Evolutionary conservation across 768 basidiomycete genomes (phyloP), one percentile per base, ranked within the genome.

Genomic region (Gloeopeniophorella convolvens): DNA sequence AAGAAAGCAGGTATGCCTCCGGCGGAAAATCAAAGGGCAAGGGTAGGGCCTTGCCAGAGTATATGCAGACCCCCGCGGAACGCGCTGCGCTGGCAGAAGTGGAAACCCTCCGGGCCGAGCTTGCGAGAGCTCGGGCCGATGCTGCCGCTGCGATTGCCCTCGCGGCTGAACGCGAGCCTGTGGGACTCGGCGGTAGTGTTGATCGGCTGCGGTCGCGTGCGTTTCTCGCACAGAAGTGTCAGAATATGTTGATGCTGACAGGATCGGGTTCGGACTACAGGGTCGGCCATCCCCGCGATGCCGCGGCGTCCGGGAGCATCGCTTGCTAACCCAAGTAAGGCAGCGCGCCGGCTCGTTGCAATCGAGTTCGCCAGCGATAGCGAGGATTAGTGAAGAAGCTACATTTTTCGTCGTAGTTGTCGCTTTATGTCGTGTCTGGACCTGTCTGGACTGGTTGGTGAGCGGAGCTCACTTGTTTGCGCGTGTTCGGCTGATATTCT

Each of bases 361-460:
- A 35, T 53, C 3, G 51, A 53, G 15, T 53, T 53, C 32, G 45
- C 51, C 13, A 53, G 51, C 27, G 51, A 53, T 27, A 47, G 45
- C 23, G 51, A 53, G 2, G 51, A 36, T 21, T 20, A 20, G 40
- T 52, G 33, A 28, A 35, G 18, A n/a, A 16, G 7, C 12, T 35
- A 7, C 23, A 31, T 26, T n/a, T 33, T 4, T 45, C 9, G n/a
- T n/a, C n/a, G n/a, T n/a, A n/a, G n/a, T n/a, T n/a, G n/a, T n/a
- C n/a, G n/a, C n/a, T n/a, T n/a, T n/a, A n/a, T n/a, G n/a, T n/a
- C n/a, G n/a, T n/a, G n/a, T n/a, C n/a, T n/a, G n/a, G n/a, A n/a
- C n/a, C n/a, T n/a, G n/a, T n/a, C n/a, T n/a, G n/a, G n/a, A n/a
- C n/a, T n/a, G n/a, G n/a, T n/a, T n/a, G n/a, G n/a, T n/a, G n/a